Evolutionary conservation across 345 rosid genomes (phyloP).

Genomic region (Anacardium occidentale): DNA sequence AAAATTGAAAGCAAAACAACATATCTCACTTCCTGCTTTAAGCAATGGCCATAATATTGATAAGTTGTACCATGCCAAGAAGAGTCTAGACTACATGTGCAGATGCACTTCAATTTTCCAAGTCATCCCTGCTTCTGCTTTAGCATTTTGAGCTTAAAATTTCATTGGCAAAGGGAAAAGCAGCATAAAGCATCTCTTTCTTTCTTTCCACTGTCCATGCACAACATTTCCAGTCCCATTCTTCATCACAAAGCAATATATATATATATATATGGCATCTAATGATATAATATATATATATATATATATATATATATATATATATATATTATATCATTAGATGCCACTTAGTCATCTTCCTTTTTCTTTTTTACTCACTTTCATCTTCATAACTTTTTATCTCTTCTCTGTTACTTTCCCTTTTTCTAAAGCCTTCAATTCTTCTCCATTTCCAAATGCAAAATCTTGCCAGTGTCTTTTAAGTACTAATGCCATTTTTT

Average conservation of each 20-base stretch:
- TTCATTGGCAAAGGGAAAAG: not conserved
- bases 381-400: slow-evolving; percentile 23
- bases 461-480: slow-evolving; percentile 20
- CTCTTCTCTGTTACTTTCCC: slow-evolving; percentile 18
- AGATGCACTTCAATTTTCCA: not conserved
- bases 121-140: not conserved
- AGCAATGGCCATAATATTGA: not conserved
- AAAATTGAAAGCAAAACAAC: not conserved
- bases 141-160: not conserved
- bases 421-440: slow-evolving; percentile 13
- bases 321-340: slow-evolving; percentile 17
- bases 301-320: too few relatives aligned
- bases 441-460: slow-evolving; percentile 21
- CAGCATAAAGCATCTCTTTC: slow-evolving; percentile 8
- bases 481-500: slow-evolving; percentile 10
- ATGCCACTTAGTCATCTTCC: slow-evolving; percentile 15
- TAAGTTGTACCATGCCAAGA: not conserved
- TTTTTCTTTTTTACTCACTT: slow-evolving; percentile 27
- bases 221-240: slow-evolving; percentile 21
- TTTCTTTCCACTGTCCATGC: slow-evolving; percentile 11
- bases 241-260: slow-evolving; percentile 62
- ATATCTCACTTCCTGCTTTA: not conserved
- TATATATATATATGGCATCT: too few relatives aligned
- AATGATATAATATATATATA: too few relatives aligned
- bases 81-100: not conserved